Evolutionary conservation across 169 alveolate genomes (phyloP).

Genomic region (Fabrea salina): DNA sequence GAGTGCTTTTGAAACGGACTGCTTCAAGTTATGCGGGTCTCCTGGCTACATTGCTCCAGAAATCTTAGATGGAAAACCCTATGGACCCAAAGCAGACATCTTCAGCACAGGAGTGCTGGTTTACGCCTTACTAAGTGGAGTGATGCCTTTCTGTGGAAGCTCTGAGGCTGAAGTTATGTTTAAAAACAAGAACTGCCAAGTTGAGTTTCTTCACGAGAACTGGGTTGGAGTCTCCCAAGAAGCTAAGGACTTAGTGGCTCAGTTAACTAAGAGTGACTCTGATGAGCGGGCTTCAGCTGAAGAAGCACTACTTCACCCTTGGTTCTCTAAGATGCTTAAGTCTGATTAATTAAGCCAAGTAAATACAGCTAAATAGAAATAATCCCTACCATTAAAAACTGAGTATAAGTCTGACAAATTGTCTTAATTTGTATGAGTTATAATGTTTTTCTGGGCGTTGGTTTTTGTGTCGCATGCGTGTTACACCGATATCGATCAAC

Average conservation of each 20-base stretch:
- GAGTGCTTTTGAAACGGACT: not conserved
- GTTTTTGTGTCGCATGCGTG: no score
- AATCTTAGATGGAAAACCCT: constrained; percentile 49
- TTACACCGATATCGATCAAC: no score
- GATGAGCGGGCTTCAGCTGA: constrained; percentile 33
- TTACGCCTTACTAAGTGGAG: constrained; percentile 58
- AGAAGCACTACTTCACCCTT: constrained; percentile 35
- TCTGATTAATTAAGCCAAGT: no score
- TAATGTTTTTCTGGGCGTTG: no score
- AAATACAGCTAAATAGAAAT: no score
- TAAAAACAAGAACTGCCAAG: not conserved
- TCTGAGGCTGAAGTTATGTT: not conserved
- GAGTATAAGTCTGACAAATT: no score
- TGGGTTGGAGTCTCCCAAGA: constrained; percentile 14
- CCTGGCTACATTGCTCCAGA: constrained; percentile 78
- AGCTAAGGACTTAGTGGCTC: constrained; percentile 49
- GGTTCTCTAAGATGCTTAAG: no score
- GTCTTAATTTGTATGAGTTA: no score
- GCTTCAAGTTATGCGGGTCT: constrained; percentile 49
- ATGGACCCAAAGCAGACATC: constrained; percentile 57
- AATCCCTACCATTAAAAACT: no score
- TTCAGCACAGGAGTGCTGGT: constrained; percentile 68
- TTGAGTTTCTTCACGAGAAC: constrained; percentile 4
- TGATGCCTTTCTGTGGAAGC: constrained; percentile 52
- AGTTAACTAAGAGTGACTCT: constrained; percentile 43